Evolutionary conservation across 176 grass and related monocot species (phyloP).

Genomic region (Musa schizocarpa): DNA sequence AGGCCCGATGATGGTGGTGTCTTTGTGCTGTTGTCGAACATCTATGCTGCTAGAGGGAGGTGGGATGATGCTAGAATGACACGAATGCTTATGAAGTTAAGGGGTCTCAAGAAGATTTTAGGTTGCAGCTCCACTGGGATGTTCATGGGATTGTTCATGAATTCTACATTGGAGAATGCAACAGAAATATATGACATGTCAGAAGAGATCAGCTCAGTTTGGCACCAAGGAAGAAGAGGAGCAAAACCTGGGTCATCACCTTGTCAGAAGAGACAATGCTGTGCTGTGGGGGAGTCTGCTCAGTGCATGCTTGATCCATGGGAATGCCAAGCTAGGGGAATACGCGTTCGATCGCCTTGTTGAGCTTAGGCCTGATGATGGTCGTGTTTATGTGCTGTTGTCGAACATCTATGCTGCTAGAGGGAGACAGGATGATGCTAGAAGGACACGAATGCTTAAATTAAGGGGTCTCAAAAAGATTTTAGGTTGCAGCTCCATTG

Average conservation of each 20-base stretch:
- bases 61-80: slow-evolving; percentile 20
- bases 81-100: slow-evolving; percentile 7
- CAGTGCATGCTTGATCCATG: slow-evolving; percentile 22
- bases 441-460: slow-evolving; percentile 1
- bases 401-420: slow-evolving; percentile 19
- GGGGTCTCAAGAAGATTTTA: slow-evolving; percentile 10
- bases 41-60: slow-evolving; percentile 9
- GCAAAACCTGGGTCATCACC: neutral
- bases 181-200: neutral
- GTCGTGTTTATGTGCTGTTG: slow-evolving; percentile 16
- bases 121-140: slow-evolving; percentile 5
- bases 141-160: slow-evolving; percentile 5
- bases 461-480: slow-evolving; percentile 14
- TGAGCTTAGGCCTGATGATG: slow-evolving; percentile 9
- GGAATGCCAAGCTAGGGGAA: slow-evolving; percentile 8
- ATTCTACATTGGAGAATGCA: neutral
- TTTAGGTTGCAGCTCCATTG: slow-evolving; percentile 6
- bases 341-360: neutral
- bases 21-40: slow-evolving; percentile 23
- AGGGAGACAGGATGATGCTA: slow-evolving; percentile 17
- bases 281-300: slow-evolving; percentile 20
- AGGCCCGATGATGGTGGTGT: slow-evolving; percentile 9
- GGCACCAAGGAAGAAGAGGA: neutral
- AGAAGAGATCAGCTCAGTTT: neutral
- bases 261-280: neutral